Conservation (phyloP, 208 protist species). For the Trichomonas tenax region DNA sequence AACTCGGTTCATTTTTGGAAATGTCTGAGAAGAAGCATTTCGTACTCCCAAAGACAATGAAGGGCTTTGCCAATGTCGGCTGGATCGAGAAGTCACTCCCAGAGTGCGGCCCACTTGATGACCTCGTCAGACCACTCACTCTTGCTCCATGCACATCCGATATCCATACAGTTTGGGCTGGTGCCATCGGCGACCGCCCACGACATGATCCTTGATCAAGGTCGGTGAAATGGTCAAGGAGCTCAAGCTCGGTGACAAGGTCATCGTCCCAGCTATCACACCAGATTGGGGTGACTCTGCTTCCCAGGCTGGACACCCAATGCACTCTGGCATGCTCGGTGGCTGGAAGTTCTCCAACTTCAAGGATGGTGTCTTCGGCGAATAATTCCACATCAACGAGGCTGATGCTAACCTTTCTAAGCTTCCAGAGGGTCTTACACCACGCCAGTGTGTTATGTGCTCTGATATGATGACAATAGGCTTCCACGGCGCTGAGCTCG, state of each 20-base stretch:
- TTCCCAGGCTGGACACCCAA: neutral
- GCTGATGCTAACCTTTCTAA: neutral
- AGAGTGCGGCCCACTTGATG: neutral
- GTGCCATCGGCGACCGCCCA: neutral
- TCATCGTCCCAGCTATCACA: slow-evolving; percentile 17
- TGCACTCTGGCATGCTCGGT: slow-evolving; percentile 10
- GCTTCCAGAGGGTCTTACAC: neutral
- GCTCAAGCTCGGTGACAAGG: neutral
- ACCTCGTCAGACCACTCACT: neutral
- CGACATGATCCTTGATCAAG: neutral
- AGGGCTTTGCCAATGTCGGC: neutral
- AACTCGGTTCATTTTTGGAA: no score
- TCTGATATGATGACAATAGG: slow-evolving; percentile 8
- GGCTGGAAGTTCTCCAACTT: slow-evolving; percentile 17
- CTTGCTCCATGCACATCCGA: slow-evolving; percentile 14
- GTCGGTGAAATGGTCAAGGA: neutral
- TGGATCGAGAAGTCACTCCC: neutral
- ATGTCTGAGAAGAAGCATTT: neutral
- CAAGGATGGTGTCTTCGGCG: slow-evolving; percentile 6
- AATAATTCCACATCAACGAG: slow-evolving; percentile 5
- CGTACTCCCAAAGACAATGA: neutral
- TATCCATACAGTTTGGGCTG: slow-evolving; percentile 3
- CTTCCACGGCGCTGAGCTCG: slow-evolving; percentile 9
- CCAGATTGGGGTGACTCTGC: neutral
- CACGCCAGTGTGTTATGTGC: neutral